Base-by-base conservation (phyloP, 2,329 filamentous ascomycete species). In the Bipolaris sorokiniana region DNA sequence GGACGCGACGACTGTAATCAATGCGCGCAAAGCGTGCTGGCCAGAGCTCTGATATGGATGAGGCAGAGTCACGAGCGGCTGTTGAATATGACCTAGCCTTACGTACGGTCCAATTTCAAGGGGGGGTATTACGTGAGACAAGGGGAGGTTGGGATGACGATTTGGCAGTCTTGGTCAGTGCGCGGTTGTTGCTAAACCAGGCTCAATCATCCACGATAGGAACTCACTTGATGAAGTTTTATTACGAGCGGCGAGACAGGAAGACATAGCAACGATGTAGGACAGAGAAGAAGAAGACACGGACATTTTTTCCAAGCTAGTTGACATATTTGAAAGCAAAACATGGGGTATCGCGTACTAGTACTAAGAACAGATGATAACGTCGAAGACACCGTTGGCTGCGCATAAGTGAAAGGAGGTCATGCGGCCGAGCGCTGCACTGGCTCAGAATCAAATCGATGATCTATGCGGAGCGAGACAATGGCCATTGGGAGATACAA, bases 321-420 rank as follows among this genome's bases (percentile, higher is more conserved):
- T 26, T 9, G 22, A 48, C 15, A 48, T 13, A 48, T 52, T 23
- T 16, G 10, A 18, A 15, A 37, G 28, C 28, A 34, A 54, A 20
- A 26, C 40, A 31, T 44, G 54, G 54, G 54, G 54, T 57, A 57
- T 57, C 54, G 47, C n/a, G 34, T 54, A 34, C 16, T 22, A 47
- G 11, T 38, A 48, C 38, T 49, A 36, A 48, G 37, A 37, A 20
- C 9, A 49, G 18, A 42, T 20, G 20, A 20, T 22, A 23, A 48
- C 44, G 23, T 11, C 1, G 23, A 9, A 44, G 22, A 37, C 9
- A 16, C 6, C 51, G 55, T 23, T 46, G 31, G 23, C n/a, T 42
- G 10, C 34, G 10, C 28, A 7, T 23, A 11, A 20, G 22, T n/a
- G 26, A n/a, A 33, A 10, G 2, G 18, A 41, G 20, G 36, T 4